Conservation (phyloP, 2,329 filamentous ascomycete species). For the Sarocladiaceae sp. region DNA sequence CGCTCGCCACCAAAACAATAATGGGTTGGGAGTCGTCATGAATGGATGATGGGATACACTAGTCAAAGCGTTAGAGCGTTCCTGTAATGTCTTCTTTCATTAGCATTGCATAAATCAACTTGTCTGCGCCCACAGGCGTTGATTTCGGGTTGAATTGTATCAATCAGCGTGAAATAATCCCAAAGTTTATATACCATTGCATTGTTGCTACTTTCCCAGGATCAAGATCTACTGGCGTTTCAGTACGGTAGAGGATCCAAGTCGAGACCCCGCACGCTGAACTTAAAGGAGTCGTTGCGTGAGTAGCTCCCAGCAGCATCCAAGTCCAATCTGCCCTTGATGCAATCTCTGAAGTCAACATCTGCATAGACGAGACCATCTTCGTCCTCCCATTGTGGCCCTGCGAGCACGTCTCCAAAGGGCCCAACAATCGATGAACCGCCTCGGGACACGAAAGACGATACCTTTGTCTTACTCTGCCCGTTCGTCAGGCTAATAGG, state of each 20-base stretch:
- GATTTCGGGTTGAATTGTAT: no score
- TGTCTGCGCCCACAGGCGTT: no score
- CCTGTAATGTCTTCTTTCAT: no score
- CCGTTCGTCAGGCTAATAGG: no score
- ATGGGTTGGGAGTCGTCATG: neutral
- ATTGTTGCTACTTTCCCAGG: neutral
- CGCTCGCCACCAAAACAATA: neutral
- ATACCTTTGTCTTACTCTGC: neutral
- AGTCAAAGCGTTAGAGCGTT: no score
- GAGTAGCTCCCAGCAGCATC: constrained; percentile 85
- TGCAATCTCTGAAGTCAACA: constrained; percentile 83
- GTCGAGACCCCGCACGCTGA: constrained; percentile 53
- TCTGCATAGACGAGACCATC: constrained; percentile 62
- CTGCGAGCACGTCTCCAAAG: constrained; percentile 70
- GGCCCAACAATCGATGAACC: constrained; percentile 80
- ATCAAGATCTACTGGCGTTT: neutral
- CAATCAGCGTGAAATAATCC: no score
- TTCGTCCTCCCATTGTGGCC: constrained; percentile 77
- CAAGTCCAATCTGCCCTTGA: constrained; percentile 72
- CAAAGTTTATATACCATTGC: no score
- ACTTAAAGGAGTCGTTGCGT: constrained; percentile 58
- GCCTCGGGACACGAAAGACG: constrained; percentile 57
- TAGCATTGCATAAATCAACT: no score
- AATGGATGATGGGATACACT: no score
- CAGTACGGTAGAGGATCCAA: constrained; percentile 51